A percentile compares a stretch with the other conserved stretches of the same genome.
These are phyloP conservation scores for Schizosaccharomyces japonicus DNA, from an alignment of 805 yeast genomes.

Conservation along the genomic window DNA sequence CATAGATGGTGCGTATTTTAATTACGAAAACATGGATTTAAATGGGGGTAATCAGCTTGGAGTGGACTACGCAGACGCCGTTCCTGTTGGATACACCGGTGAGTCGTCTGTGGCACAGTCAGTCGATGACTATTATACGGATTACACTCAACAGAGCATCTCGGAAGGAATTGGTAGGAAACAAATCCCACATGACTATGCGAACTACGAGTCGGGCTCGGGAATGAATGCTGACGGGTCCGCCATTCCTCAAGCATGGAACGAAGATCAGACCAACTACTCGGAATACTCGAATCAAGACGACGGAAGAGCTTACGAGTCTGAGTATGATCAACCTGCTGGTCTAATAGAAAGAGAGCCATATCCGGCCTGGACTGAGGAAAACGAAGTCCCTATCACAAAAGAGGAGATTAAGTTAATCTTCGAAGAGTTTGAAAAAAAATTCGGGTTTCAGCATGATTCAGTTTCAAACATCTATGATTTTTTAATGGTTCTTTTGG, in stretches of 20 bases:
- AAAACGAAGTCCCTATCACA: constrained; percentile 57
- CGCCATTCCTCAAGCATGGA: neutral
- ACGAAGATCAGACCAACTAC: neutral
- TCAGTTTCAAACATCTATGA: constrained; percentile 60
- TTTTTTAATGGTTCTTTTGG: constrained; percentile 54
- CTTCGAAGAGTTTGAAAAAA: constrained; percentile 29
- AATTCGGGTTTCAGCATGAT: constrained; percentile 69
- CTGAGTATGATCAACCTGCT: constrained; percentile 47
- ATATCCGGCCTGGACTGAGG: constrained; percentile 98
- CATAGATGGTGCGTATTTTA: too few species aligned
- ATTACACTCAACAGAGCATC: too few species aligned
- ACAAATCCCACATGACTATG: neutral
- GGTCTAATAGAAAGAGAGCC: constrained; percentile 46
- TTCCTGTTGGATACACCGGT: too few species aligned
- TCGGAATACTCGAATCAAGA: neutral
- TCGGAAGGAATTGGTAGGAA: too few species aligned
- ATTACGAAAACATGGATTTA: too few species aligned
- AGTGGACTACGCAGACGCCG: too few species aligned
- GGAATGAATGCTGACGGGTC: neutral
- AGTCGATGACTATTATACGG: too few species aligned
- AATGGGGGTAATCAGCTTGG: too few species aligned
- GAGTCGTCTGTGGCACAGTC: too few species aligned
- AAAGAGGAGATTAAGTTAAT: constrained; percentile 36
- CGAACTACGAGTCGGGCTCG: neutral
- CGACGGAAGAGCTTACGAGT: too few species aligned